Percentiles rank a stretch among this genome's conserved stretches.
Evolutionary conservation across 768 basidiomycete species (phyloP).

Genomic region (Amylocystis lapponica): DNA sequence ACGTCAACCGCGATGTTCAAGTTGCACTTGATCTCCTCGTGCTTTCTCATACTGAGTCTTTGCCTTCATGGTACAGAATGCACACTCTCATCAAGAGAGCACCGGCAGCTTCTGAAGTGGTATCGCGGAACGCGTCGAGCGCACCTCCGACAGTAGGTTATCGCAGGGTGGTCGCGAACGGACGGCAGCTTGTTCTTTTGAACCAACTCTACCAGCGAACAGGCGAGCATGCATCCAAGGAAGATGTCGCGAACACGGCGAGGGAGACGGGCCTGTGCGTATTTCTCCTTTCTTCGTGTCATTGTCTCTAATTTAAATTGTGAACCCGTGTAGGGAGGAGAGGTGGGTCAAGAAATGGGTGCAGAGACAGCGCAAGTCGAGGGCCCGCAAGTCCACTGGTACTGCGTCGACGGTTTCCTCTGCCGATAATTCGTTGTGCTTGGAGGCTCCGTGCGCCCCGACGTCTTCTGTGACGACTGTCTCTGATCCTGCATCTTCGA

Average conservation of each 20-base stretch:
- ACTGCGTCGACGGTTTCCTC: neutral
- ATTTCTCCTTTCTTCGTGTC: neutral
- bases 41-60: no score
- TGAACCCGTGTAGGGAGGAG: constrained; percentile 9
- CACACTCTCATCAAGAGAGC: no score
- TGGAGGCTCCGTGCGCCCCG: neutral
- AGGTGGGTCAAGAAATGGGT: constrained; percentile 21
- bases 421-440: neutral
- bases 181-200: constrained; percentile 8
- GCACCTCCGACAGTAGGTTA: no score
- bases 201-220: constrained; percentile 5
- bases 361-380: constrained; percentile 5
- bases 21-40: no score
- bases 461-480: neutral
- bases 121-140: no score
- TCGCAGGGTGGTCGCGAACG: constrained; percentile 9
- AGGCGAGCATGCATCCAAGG: constrained; percentile 7
- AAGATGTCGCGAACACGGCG: constrained; percentile 7
- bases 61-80: no score
- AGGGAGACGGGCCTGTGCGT: constrained; percentile 18
- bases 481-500: neutral
- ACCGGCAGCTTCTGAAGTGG: no score
- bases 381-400: neutral
- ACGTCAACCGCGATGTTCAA: no score
- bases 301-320: neutral